phyloP scores from a whole-genome alignment of 139 green algal genomes.

The Chlorella sp. region DNA sequence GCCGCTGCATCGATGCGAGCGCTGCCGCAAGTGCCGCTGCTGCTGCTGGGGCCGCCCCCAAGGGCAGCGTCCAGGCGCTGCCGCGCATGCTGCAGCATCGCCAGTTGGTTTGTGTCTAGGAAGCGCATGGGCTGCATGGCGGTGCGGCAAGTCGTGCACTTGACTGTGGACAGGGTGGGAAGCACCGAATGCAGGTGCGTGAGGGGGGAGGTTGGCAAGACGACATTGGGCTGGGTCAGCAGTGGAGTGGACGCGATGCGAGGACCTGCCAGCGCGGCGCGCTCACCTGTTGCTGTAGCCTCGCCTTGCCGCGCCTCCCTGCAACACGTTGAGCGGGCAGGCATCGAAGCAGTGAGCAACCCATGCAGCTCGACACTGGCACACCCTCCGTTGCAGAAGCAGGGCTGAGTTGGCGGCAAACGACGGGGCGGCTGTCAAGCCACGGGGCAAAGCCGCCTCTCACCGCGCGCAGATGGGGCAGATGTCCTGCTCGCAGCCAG shows the following conservation, averaged over 20 bases:
- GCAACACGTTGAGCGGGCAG: no score
- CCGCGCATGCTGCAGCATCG: neutral
- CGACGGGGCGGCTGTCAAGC: no score
- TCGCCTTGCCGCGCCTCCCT: no score
- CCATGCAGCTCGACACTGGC: no score
- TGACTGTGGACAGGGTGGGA: neutral
- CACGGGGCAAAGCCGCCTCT: neutral
- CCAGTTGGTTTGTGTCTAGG: neutral
- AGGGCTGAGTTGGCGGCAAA: no score
- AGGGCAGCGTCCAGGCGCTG: neutral
- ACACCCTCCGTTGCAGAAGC: no score
- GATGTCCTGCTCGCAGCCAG: conserved; percentile 37
- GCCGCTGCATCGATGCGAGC: neutral
- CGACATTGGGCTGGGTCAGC: no score
- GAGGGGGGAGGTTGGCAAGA: neutral
- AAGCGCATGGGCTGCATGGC: conserved; percentile 3
- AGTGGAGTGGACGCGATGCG: no score
- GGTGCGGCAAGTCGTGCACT: neutral
- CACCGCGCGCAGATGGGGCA: conserved; percentile 39
- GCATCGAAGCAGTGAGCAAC: no score
- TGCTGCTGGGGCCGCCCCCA: neutral
- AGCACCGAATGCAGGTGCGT: no score
- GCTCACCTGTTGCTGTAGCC: no score
- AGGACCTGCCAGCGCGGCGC: no score
- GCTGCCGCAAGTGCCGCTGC: neutral